Conservation (phyloP, 169 alveolate genomes). For the Perkinsus olseni region DNA sequence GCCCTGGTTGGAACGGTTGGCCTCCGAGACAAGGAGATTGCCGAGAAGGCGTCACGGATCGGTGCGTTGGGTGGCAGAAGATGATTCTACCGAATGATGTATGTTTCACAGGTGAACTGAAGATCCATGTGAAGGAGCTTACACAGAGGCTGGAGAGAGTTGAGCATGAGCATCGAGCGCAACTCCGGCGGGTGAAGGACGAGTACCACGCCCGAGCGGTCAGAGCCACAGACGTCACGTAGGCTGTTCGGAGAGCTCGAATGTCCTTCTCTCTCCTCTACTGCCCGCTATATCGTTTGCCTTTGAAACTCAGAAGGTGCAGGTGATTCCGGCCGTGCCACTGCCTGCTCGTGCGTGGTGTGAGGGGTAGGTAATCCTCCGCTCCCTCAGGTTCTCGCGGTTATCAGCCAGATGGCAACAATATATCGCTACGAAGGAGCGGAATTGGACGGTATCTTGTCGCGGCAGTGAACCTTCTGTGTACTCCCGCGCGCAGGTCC, state of each 20-base stretch:
- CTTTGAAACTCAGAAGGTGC: no score
- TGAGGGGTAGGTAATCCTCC: no score
- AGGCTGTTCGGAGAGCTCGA: no score
- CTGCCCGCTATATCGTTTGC: no score
- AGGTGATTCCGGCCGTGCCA: no score
- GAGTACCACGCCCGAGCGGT: neutral
- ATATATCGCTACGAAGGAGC: neutral
- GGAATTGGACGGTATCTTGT: neutral
- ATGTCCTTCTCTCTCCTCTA: no score
- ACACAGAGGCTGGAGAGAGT: neutral
- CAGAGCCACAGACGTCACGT: neutral
- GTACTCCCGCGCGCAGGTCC: neutral
- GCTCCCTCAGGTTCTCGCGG: neutral
- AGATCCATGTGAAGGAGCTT: neutral
- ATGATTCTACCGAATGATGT: neutral
- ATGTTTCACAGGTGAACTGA: neutral
- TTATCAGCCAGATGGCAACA: neutral
- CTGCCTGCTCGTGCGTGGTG: no score
- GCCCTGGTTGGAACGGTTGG: neutral
- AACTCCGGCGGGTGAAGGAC: neutral
- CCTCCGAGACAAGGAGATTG: neutral
- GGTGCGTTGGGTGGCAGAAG: neutral
- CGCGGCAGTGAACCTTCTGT: neutral
- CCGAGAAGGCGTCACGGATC: neutral
- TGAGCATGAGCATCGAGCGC: neutral